Base-by-base conservation (phyloP, 2,329 filamentous ascomycete species). In the Alternaria burnsii region DNA sequence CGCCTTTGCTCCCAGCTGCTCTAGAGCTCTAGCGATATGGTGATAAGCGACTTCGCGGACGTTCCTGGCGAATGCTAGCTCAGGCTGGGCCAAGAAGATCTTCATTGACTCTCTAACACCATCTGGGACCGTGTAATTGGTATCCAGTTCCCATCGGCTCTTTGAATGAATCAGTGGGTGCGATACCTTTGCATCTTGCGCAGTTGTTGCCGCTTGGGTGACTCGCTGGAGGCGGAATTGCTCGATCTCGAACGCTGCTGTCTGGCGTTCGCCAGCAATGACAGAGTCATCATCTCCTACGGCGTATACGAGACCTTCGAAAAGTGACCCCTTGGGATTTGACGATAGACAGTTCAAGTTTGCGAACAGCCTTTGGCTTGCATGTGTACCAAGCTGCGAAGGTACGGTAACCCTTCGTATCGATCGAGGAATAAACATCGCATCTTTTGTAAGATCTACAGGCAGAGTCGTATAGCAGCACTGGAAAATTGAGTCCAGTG, bases 401-500 rank as follows among this genome's bases (percentile, higher is more conserved):
- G 48, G 22, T 16, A 62, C 42, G 2, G 20, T 53, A 18, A 58
- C 40, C 16, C 40, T 52, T 34, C 56, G 53, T 32, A 64, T 57
- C 3, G 61, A 62, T 34, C 63, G 61, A n/a, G 63, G 63, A 2
- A 66, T 58, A 51, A 52, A 52, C 58, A 51, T 47, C 43, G 12
- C 50, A 16, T 38, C 50, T 20, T 32, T 57, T 18, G 20, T 52
- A 11, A 57, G 54, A 40, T 16, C 53, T 16, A 22, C 52, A 16
- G 60, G 56, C 6, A 66, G 40, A 16, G 46, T 38, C 18, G 43
- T 44, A 14, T 59, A 65, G 11, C 52, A 41, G 2, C 56, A 48
- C 28, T 60, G 54, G 28, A 65, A 53, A 11, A 65, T 53, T 9
- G 58, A 52, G 36, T 66, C 63, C 2, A 66, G 52, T 1, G 61